Conservation (phyloP, 257 asterid genomes). For the Ilex aquifolium region DNA sequence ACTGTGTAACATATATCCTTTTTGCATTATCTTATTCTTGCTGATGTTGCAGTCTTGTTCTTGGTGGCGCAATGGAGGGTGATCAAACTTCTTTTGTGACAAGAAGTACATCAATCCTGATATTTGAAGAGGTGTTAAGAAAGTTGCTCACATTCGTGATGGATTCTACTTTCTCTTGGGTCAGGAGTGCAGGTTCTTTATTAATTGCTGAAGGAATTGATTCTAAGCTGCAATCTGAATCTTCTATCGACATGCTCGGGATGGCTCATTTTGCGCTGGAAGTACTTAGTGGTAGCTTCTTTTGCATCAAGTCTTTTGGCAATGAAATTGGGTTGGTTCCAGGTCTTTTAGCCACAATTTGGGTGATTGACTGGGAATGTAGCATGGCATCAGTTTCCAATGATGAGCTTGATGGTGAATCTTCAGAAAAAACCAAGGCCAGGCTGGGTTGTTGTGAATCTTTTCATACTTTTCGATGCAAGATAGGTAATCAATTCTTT, state of each 20-base stretch:
- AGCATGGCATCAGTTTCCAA: constrained; percentile 38
- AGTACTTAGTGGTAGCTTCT: constrained; percentile 66
- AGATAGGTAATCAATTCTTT: constrained; percentile 40
- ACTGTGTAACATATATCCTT: neutral
- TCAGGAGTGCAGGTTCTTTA: constrained; percentile 50
- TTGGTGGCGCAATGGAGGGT: constrained; percentile 65
- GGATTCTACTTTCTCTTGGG: constrained; percentile 77
- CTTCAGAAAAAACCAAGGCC: constrained; percentile 28
- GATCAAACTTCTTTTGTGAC: constrained; percentile 54
- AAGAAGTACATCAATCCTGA: constrained; percentile 32
- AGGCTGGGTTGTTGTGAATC: constrained; percentile 61
- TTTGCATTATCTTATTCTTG: constrained; percentile 7
- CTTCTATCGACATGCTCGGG: constrained; percentile 46
- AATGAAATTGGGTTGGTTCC: constrained; percentile 58
- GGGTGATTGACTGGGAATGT: constrained; percentile 79
- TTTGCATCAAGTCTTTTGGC: constrained; percentile 41
- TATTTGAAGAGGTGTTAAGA: constrained; percentile 52
- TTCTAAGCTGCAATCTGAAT: constrained; percentile 26
- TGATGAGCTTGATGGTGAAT: constrained; percentile 42
- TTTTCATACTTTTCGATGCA: constrained; percentile 43
- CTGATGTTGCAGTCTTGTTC: constrained; percentile 68
- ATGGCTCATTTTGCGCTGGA: constrained; percentile 65
- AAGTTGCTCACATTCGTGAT: constrained; percentile 51
- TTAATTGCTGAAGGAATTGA: constrained; percentile 29
- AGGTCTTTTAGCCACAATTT: constrained; percentile 55